Evolutionary conservation across 2,329 filamentous ascomycete species (phyloP).

Genomic region (Sarocladium kiliense): DNA sequence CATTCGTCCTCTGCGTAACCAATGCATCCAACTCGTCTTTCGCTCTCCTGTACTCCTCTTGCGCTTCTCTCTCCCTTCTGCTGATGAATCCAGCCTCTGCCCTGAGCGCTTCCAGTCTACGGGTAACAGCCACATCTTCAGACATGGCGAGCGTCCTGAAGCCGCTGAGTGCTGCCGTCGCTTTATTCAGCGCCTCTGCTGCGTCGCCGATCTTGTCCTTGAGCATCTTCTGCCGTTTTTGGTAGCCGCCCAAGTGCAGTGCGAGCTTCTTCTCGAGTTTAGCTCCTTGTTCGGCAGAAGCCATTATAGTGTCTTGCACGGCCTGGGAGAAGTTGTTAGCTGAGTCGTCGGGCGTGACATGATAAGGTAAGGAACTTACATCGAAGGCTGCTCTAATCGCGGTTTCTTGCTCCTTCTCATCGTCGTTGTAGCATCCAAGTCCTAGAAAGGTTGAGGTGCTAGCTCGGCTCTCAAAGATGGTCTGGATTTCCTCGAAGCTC

Average conservation of each 20-base stretch:
- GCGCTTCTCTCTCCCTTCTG: conserved; percentile 80
- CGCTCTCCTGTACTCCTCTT: conserved; percentile 73
- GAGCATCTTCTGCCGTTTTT: conserved; percentile 76
- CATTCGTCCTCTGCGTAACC: conserved; percentile 27
- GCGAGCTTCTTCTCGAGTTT: conserved; percentile 92
- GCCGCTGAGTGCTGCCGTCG: conserved; percentile 63
- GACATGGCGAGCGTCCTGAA: conserved; percentile 72
- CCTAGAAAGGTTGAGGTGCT: conserved; percentile 64
- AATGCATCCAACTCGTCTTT: conserved; percentile 73
- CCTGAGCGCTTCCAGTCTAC: conserved; percentile 67
- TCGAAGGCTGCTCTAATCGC: conserved; percentile 70
- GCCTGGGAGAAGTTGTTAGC: conserved; percentile 30
- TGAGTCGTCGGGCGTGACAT: not conserved
- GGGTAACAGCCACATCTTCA: conserved; percentile 70
- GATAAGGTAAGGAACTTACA: conserved; percentile 37
- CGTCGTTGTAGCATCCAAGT: conserved; percentile 73
- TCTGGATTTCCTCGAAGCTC: conserved; percentile 44
- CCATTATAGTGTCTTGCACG: conserved; percentile 68
- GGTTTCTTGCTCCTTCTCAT: conserved; percentile 61
- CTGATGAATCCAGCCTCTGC: conserved; percentile 81
- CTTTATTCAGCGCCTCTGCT: conserved; percentile 67
- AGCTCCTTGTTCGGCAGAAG: conserved; percentile 72
- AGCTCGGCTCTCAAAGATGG: conserved; percentile 48
- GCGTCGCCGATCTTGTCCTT: conserved; percentile 75
- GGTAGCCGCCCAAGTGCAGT: conserved; percentile 84